These are phyloP conservation scores for Beauveria caledonica DNA, from an alignment of 2,329 filamentous ascomycete species.

Conservation along the genomic window DNA sequence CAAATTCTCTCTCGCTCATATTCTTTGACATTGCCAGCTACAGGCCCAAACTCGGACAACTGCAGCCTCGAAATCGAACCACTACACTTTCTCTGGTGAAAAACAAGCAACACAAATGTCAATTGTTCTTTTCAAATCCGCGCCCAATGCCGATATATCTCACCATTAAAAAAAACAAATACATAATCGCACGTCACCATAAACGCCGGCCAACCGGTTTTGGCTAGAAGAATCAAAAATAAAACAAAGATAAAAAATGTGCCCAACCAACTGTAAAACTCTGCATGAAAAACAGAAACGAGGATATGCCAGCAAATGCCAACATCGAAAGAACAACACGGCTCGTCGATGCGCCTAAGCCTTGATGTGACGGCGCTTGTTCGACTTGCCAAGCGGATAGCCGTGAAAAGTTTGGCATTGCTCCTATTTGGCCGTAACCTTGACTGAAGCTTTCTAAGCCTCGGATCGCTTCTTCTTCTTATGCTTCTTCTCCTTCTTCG, in stretches of 20 bases:
- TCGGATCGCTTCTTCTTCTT: conserved; percentile 40
- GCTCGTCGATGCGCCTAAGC: neutral
- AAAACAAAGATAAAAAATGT: conserved; percentile 10
- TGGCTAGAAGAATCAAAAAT: conserved; percentile 7
- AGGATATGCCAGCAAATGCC: conserved; percentile 14
- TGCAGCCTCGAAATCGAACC: neutral
- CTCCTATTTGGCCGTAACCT: neutral
- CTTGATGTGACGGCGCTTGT: neutral
- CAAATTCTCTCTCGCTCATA: neutral
- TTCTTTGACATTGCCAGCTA: neutral
- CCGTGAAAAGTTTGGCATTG: neutral
- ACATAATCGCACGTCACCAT: neutral
- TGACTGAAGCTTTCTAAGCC: conserved; percentile 17
- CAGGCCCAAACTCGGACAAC: neutral
- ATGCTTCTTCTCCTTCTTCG: conserved; percentile 53
- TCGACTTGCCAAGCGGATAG: neutral
- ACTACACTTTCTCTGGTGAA: neutral
- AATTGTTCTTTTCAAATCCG: neutral
- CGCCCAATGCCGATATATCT: conserved; percentile 4
- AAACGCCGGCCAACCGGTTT: conserved; percentile 11
- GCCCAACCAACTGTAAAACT: conserved; percentile 10
- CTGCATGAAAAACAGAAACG: conserved; percentile 11
- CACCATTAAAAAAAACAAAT: conserved; percentile 4
- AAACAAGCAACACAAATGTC: neutral
- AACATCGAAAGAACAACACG: conserved; percentile 11